Conservation (phyloP, 805 yeast genomes). For the Starmerella lactis-condensi region DNA sequence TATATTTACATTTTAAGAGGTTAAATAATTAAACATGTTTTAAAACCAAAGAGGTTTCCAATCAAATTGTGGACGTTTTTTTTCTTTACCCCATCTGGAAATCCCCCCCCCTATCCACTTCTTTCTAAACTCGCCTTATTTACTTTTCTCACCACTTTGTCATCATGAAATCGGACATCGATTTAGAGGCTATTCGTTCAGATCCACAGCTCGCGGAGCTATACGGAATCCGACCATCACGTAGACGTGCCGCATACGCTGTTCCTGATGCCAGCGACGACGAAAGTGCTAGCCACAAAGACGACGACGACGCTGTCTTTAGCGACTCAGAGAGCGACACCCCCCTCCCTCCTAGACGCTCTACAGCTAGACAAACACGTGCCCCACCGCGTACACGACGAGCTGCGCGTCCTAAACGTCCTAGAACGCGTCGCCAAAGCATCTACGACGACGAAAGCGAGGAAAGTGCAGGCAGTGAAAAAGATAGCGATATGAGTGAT, state of each 20-base stretch:
- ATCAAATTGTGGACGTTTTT: too few relatives aligned
- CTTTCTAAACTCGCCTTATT: too few relatives aligned
- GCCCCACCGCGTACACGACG: slow-evolving; percentile 1
- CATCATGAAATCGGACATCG: slow-evolving; percentile 12
- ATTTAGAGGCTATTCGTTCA: slow-evolving; percentile 14
- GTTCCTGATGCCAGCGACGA: slow-evolving; percentile 15
- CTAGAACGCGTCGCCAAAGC: slow-evolving; percentile 9
- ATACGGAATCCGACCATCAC: slow-evolving; percentile 27
- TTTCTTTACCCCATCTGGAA: too few relatives aligned
- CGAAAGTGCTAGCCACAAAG: slow-evolving; percentile 2
- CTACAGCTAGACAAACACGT: slow-evolving; percentile 1
- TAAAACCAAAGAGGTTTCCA: too few relatives aligned
- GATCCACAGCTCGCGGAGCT: slow-evolving; percentile 21
- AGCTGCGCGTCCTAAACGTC: slow-evolving; percentile 1
- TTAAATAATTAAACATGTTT: too few relatives aligned
- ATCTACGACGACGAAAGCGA: slow-evolving; percentile 16
- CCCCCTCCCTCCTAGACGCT: neutral
- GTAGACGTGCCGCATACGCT: slow-evolving; percentile 15
- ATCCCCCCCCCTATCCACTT: too few relatives aligned
- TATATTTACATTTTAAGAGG: too few relatives aligned
- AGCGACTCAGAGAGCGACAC: neutral
- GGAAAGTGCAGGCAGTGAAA: slow-evolving; percentile 3
- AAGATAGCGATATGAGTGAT: slow-evolving; percentile 1
- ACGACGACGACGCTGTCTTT: neutral
- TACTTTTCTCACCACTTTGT: too few relatives aligned